Evolutionary conservation across 2,329 filamentous ascomycete genomes (phyloP), one percentile per base, ranked within the genome.

Genomic region (Calonectria pauciramosa): DNA sequence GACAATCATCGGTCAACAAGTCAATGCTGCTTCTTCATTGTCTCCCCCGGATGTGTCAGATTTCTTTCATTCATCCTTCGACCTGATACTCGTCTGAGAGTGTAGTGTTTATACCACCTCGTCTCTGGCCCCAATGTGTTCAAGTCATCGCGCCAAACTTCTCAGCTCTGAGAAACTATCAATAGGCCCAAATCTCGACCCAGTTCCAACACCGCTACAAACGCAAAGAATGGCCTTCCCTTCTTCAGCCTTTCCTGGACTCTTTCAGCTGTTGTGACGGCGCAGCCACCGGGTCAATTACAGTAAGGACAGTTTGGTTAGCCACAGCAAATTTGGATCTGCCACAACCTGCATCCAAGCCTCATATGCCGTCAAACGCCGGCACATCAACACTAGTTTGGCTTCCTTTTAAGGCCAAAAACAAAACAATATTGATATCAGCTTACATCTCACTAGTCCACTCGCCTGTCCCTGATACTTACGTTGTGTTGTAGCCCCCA

Each of bases 401-500:
- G 14, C 14, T 13, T 60, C 23, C 34, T 7, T 14, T 38, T 8
- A n/a, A 26, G 26, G 23, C n/a, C 14, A 18, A 41, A 60, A 41
- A 23, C 16, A 38, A 30, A 34, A 28, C 34, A 10, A 16, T n/a
- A 16, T 36, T 60, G 34, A 41, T 41, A 60, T 41, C 13, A 18
- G 23, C n/a, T 60, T 38, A 26, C 34, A 38, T 28, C n/a, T 60
- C 14, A 60, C 32, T 41, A 14, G 56, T 18, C 56, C 54, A 23
- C 34, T 5, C 6, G 20, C n/a, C 56, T 26, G 14, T 41, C n/a
- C 34, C 34, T 16, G 47, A 70, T 65, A 70, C 59, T 36, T 65
- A 70, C 47, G 34, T 20, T 20, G 54, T 65, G 44, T n/a, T 36
- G 26, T 38, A 41, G 47, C 56, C 68, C 59, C 59, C 47, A 65